These are phyloP conservation scores for Diaporthe ilicicola DNA, from an alignment of 2,329 filamentous ascomycete species.

Conservation along the genomic window DNA sequence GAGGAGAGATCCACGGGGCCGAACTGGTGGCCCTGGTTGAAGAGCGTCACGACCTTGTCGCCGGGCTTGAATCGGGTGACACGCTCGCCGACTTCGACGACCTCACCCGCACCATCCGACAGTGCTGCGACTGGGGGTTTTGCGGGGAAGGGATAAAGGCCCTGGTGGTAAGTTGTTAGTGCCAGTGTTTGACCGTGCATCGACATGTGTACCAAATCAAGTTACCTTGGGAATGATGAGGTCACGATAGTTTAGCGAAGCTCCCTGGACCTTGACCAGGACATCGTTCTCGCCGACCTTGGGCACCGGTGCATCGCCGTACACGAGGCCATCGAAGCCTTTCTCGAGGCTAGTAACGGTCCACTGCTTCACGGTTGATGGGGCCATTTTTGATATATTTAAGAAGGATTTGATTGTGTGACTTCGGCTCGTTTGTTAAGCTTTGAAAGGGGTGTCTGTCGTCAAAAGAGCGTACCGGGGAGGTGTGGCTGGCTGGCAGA, in stretches of 20 bases:
- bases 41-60: conserved; percentile 67
- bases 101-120: conserved; percentile 63
- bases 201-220: background rate
- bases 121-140: conserved; percentile 55
- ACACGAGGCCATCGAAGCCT: conserved; percentile 68
- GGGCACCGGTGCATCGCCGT: conserved; percentile 64
- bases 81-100: conserved; percentile 59
- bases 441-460: too few relatives aligned
- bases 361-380: conserved; percentile 64
- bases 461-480: background rate
- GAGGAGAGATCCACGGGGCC: conserved; percentile 49
- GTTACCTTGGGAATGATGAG: conserved; percentile 54
- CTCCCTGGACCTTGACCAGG: conserved; percentile 69
- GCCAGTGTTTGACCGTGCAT: conserved; percentile 10
- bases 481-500: background rate
- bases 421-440: background rate
- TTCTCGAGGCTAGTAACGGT: conserved; percentile 56
- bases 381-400: conserved; percentile 33
- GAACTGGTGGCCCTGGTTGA: conserved; percentile 63
- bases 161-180: conserved; percentile 37
- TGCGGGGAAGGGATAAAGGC: conserved; percentile 55
- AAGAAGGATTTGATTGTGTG: background rate
- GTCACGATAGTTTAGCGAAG: conserved; percentile 64
- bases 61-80: conserved; percentile 59
- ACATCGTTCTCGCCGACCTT: conserved; percentile 75